These are phyloP conservation scores for Groenewaldozyma salmanticensis DNA, from an alignment of 805 yeast species.

Conservation along the genomic window DNA sequence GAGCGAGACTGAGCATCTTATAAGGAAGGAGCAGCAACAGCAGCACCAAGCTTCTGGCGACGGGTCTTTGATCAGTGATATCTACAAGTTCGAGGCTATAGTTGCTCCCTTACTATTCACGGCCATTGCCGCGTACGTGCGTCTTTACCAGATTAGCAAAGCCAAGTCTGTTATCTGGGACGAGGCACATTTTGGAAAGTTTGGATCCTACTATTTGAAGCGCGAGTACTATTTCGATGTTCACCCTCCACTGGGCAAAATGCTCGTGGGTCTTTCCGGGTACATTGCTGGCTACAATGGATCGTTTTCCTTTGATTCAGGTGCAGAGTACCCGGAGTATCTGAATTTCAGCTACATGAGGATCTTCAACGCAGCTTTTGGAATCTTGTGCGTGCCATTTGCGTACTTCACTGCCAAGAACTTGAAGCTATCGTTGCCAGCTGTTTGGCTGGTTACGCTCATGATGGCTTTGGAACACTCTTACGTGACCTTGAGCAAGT, in stretches of 20 bases:
- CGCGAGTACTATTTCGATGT: conserved; percentile 93
- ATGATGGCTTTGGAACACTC: conserved; percentile 71
- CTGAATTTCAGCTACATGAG: conserved; percentile 78
- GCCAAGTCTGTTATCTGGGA: conserved; percentile 83
- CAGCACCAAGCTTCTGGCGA: neutral
- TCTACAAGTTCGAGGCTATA: conserved; percentile 24
- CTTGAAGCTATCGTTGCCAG: conserved; percentile 58
- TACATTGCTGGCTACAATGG: conserved; percentile 83
- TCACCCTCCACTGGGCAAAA: conserved; percentile 94
- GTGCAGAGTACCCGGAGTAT: conserved; percentile 62
- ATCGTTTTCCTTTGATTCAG: conserved; percentile 80
- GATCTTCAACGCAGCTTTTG: conserved; percentile 73
- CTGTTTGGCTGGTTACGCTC: conserved; percentile 69
- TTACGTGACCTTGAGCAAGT: conserved; percentile 76
- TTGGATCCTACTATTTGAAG: conserved; percentile 81
- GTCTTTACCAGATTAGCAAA: conserved; percentile 57
- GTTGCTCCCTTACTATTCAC: conserved; percentile 30
- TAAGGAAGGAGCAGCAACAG: neutral
- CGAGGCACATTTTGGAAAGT: conserved; percentile 96
- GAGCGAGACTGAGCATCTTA: neutral
- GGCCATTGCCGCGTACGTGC: conserved; percentile 48
- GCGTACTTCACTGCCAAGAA: conserved; percentile 75
- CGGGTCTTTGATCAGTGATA: conserved; percentile 15
- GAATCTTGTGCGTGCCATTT: conserved; percentile 76
- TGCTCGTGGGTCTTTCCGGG: conserved; percentile 83